Conservation (phyloP, 768 basidiomycete genomes). For the Boletus subparvulus region DNA sequence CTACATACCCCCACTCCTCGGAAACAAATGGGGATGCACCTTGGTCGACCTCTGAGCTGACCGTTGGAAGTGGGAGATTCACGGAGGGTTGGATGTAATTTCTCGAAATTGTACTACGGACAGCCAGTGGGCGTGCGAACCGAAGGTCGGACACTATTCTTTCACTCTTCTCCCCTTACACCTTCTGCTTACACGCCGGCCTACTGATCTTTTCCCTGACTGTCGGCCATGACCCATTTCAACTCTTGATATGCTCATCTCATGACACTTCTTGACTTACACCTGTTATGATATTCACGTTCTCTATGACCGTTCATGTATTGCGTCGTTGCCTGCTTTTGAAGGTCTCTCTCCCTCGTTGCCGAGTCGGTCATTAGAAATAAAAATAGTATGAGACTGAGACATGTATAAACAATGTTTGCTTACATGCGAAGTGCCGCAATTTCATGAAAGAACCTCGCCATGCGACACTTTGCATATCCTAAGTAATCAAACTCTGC, state of each 20-base stretch:
- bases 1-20: conserved; percentile 54
- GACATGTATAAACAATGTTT: conserved; percentile 1
- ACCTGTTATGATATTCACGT: conserved; percentile 39
- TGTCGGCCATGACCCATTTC: conserved; percentile 19
- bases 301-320: conserved; percentile 39
- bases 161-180: conserved; percentile 8
- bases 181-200: conserved; percentile 5
- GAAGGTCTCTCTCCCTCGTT: conserved; percentile 33
- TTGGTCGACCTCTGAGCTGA: conserved; percentile 57
- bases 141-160: conserved; percentile 44
- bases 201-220: conserved; percentile 8
- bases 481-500: conserved; percentile 89
- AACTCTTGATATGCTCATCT: conserved; percentile 27
- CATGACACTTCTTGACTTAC: conserved; percentile 37
- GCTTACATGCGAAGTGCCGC: conserved; percentile 40
- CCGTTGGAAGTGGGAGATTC: conserved; percentile 50
- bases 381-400: not conserved
- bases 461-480: conserved; percentile 72
- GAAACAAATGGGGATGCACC: conserved; percentile 55
- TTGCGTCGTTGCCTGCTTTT: conserved; percentile 40
- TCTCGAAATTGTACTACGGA: conserved; percentile 6
- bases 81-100: conserved; percentile 48
- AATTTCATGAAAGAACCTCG: conserved; percentile 59
- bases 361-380: not conserved
- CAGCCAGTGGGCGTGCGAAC: conserved; percentile 8